Base-by-base conservation (phyloP, 805 yeast species). In the Zygoascus ofunaensis region DNA sequence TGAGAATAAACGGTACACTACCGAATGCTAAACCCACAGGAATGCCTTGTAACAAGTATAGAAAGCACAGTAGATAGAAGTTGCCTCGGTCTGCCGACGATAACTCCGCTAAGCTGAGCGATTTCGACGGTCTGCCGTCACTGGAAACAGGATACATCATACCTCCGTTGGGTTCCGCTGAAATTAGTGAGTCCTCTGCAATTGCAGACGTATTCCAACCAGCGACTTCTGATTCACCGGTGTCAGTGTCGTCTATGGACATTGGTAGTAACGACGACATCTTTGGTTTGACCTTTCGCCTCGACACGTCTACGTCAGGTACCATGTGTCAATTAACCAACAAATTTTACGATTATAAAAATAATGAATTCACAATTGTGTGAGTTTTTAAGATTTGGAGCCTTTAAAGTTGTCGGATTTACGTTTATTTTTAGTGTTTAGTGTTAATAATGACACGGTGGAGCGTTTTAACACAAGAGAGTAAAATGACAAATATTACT, bases 1-100 rank as follows among this genome's bases (percentile, higher is more conserved):
- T 92, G 46, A 92, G 70, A 17, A 92, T 65, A 57, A 89, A 92
- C 1, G 98, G 98, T 8, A 92, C 74, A 1, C 95, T 80, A 2
- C 98, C 98, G 67, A 90, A 87, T 1, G 95, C 95, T 28, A 92
- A 65, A 0, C 98, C 98, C 12, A 89, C 94, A 0, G 98, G 98
- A 4, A 92, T 79, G n/a, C 98, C 98, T 61, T 92, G 98, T 4
- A 89, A 71, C 40, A 87, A 66, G 59, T 92, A 92, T 28, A 92
- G 66, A 4, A 84, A 56, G 4, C 87, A 80, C 46, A 90, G 66
- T 4, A 90, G 70, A 35, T 72, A 64, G 59, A 90, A 92, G 45
- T 87, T 85, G 12, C 82, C 81, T 45, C 85, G 64, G 56, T 89
- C 97, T 8, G 49, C 51, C 1, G 56, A 58, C 4, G 60, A 55